phyloP scores from a whole-genome alignment of 805 yeast species.

The Ogataea kodamae region DNA sequence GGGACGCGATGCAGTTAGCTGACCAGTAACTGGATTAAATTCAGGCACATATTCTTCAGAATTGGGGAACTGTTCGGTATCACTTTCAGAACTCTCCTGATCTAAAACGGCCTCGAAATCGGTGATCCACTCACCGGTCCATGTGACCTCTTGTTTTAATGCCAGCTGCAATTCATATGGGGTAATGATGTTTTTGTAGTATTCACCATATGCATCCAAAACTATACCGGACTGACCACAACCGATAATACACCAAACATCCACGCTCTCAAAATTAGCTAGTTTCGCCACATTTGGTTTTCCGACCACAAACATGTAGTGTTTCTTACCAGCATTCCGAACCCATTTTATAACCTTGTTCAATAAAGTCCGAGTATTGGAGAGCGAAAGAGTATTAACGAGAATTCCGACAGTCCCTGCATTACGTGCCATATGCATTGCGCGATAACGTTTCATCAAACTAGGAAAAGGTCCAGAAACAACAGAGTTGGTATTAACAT shows the following conservation, averaged over 20 bases:
- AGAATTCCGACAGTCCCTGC: constrained; percentile 91
- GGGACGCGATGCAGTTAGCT: constrained; percentile 68
- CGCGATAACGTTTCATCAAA: constrained; percentile 76
- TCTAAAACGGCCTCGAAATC: constrained; percentile 59
- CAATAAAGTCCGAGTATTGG: constrained; percentile 67
- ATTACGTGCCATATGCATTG: constrained; percentile 83
- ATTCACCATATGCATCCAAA: constrained; percentile 73
- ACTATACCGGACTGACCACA: constrained; percentile 94
- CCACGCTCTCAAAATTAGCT: constrained; percentile 93
- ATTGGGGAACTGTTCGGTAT: too few relatives aligned
- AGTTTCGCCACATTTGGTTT: constrained; percentile 96
- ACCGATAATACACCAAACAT: constrained; percentile 91
- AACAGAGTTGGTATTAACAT: constrained; percentile 36
- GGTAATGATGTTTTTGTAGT: constrained; percentile 86
- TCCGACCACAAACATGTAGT: constrained; percentile 92
- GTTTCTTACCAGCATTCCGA: constrained; percentile 78
- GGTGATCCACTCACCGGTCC: constrained; percentile 94
- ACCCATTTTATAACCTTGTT: constrained; percentile 59
- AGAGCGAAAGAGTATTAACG: constrained; percentile 82
- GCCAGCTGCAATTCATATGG: constrained; percentile 90
- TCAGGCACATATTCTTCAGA: constrained; percentile 71
- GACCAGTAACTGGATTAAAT: constrained; percentile 87
- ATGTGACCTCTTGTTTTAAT: constrained; percentile 64
- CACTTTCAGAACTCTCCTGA: constrained; percentile 30
- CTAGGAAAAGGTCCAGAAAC: constrained; percentile 69